phyloP scores from a whole-genome alignment of 495 filamentous ascomycete genomes.

The Cladorrhinum samala region DNA sequence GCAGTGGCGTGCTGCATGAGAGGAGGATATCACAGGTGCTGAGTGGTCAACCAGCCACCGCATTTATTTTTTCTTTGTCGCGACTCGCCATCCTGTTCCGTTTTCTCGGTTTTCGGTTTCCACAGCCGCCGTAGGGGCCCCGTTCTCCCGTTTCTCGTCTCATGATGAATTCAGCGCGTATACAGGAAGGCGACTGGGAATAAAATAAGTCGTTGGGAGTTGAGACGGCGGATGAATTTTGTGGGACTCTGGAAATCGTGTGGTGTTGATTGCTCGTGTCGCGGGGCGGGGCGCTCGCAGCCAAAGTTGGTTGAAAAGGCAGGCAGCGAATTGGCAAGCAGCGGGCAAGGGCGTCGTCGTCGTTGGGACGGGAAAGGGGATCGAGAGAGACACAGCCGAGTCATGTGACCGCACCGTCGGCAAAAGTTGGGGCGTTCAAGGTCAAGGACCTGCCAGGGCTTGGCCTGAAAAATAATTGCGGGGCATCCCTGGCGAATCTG shows the following conservation, averaged over 20 bases:
- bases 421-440: neutral
- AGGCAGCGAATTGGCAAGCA: no score
- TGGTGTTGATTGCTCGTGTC: neutral
- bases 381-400: no score
- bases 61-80: slow-evolving; percentile 17
- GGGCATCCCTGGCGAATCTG: neutral
- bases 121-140: no score
- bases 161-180: no score
- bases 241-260: no score
- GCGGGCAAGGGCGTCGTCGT: no score
- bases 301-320: no score
- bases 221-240: no score
- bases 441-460: neutral
- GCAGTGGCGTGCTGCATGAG: neutral
- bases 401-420: slow-evolving; percentile 15
- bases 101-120: neutral
- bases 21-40: neutral
- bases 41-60: slow-evolving; percentile 25
- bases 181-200: no score
- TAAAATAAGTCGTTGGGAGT: no score
- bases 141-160: no score
- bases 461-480: neutral
- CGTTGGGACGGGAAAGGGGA: no score
- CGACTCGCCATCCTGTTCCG: neutral
- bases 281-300: neutral